Evolutionary conservation across 176 grass and related monocot genomes (phyloP).

Genomic region (Dactylis glomerata): DNA sequence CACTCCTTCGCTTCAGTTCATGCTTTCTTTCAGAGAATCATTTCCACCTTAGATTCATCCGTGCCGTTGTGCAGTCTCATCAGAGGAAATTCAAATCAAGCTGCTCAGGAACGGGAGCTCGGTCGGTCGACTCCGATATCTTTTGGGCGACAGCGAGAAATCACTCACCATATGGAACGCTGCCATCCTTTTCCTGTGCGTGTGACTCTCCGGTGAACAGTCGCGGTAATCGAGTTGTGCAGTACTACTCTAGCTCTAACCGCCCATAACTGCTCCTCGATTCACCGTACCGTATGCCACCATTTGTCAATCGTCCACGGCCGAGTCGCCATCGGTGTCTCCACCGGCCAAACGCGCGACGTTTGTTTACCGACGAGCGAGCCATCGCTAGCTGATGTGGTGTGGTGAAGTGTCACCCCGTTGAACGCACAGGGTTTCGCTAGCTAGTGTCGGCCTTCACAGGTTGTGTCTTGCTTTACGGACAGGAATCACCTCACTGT

Average conservation of each 20-base stretch:
- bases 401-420: neutral
- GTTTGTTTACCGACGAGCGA: neutral
- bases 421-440: neutral
- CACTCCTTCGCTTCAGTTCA: neutral
- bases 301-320: constrained; percentile 1
- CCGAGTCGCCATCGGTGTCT: neutral
- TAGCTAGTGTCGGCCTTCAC: neutral
- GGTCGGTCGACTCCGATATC: neutral
- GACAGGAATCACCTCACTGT: neutral
- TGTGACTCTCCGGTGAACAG: neutral
- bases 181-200: too few relatives aligned
- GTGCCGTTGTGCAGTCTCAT: neutral
- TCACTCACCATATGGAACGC: neutral
- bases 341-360: neutral
- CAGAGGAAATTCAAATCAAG: neutral
- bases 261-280: neutral
- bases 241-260: neutral
- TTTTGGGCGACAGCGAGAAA: neutral
- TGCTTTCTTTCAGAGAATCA: neutral
- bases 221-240: neutral
- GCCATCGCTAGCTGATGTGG: neutral
- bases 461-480: neutral
- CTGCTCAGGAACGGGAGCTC: neutral
- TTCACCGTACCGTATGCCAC: neutral
- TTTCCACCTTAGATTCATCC: neutral